Percentiles rank a stretch among this genome's conserved stretches.
Evolutionary conservation across 352 stramenopile species (phyloP).

Genomic region (Phytophthora citricola): DNA sequence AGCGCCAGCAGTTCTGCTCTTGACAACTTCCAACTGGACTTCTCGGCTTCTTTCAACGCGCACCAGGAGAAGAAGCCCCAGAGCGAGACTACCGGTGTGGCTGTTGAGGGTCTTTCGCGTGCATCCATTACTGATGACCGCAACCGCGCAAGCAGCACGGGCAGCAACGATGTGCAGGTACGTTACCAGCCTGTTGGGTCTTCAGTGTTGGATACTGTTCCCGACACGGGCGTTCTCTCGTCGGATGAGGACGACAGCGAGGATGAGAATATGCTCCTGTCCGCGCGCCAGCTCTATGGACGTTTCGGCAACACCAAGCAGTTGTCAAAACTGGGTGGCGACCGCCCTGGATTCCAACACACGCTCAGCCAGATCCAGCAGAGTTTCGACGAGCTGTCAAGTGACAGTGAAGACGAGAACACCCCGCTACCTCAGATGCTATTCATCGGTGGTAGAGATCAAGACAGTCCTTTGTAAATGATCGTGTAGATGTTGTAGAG

Average conservation of each 20-base stretch:
- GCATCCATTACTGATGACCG: slow-evolving; percentile 19
- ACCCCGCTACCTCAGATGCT: slow-evolving; percentile 2
- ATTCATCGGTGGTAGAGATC: slow-evolving; percentile 18
- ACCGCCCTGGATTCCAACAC: slow-evolving; percentile 54
- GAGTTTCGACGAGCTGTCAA: slow-evolving; percentile 63
- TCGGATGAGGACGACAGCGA: slow-evolving; percentile 42
- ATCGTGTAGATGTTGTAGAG: slow-evolving; percentile 29
- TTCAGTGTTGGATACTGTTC: slow-evolving; percentile 36
- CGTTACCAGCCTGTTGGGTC: slow-evolving; percentile 35
- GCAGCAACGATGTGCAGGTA: slow-evolving; percentile 32
- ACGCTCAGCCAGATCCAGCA: slow-evolving; percentile 70
- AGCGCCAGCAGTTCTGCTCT: slow-evolving; percentile 21
- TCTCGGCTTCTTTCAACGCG: slow-evolving; percentile 34
- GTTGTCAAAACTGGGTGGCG: slow-evolving; percentile 46
- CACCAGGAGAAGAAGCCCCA: slow-evolving; percentile 28
- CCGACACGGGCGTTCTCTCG: slow-evolving; percentile 16
- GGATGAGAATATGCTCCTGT: slow-evolving; percentile 52
- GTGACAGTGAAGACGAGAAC: slow-evolving; percentile 46
- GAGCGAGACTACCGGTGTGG: background rate
- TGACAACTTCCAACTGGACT: slow-evolving; percentile 41
- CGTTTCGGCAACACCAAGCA: slow-evolving; percentile 57
- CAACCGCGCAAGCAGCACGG: slow-evolving; percentile 25
- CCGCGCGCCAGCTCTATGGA: slow-evolving; percentile 48
- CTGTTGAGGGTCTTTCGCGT: slow-evolving; percentile 8
- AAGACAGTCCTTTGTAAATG: slow-evolving; percentile 27